Evolutionary conservation across 1,139 yeast genomes (phyloP).

Genomic region (Candida sanyaensis): DNA sequence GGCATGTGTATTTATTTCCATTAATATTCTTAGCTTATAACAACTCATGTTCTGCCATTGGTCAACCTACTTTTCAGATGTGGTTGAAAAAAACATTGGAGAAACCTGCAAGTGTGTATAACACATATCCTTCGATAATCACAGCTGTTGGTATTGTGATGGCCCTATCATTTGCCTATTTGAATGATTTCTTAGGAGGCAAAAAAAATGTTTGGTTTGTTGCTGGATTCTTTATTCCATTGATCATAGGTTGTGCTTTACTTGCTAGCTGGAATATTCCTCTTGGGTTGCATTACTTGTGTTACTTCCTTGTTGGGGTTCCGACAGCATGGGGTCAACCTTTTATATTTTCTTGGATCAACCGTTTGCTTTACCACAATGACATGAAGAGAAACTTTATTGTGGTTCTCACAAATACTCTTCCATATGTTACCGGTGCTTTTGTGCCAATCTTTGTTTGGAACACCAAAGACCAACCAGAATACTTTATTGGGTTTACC

Average conservation of each 20-base stretch:
- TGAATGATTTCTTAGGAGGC: constrained; percentile 48
- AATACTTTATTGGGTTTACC: constrained; percentile 49
- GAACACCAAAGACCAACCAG: constrained; percentile 52
- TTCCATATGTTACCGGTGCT: constrained; percentile 55
- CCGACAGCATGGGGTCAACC: constrained; percentile 49
- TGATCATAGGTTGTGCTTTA: constrained; percentile 43
- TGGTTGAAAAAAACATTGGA: constrained; percentile 52
- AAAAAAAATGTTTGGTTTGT: constrained; percentile 38
- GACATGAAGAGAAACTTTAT: constrained; percentile 53
- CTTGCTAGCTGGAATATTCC: constrained; percentile 51
- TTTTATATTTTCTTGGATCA: constrained; percentile 57
- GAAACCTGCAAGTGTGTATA: constrained; percentile 41
- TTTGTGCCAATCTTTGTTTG: constrained; percentile 50
- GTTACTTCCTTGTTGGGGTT: constrained; percentile 48
- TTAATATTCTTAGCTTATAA: constrained; percentile 51
- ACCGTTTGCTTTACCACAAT: constrained; percentile 41
- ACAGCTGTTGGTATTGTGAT: constrained; percentile 46
- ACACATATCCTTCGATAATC: constrained; percentile 51
- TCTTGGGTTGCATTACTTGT: constrained; percentile 48
- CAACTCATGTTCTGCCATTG: constrained; percentile 42
- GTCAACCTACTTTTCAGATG: constrained; percentile 52
- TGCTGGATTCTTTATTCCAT: constrained; percentile 32
- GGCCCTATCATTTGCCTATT: constrained; percentile 39
- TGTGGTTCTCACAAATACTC: constrained; percentile 50
- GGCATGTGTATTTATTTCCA: constrained; percentile 54